Evolutionary conservation across 2,329 filamentous ascomycete genomes (phyloP), one percentile per base, ranked within the genome.

Genomic region (Metarhizium robertsii): DNA sequence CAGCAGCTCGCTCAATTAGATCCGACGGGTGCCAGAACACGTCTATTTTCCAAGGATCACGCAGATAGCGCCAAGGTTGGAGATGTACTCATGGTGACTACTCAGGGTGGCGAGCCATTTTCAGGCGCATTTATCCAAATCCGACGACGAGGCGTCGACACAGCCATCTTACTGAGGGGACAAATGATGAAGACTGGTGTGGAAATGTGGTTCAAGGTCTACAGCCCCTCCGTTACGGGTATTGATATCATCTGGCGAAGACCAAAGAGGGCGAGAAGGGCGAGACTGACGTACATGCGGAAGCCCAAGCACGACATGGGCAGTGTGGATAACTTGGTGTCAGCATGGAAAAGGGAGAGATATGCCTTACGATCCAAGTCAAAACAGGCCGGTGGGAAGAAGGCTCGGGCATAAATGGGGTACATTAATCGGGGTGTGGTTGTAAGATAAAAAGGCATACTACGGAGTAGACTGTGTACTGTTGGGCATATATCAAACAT

Each of bases 171-270:
- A 57, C 78, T 99, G 58, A 83, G 94, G 55, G 92, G 92, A 64
- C 85, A 95, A 68, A 75, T 99, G 64, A 92, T 90, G 62, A 83
- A 88, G 64, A 83, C 95, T 6, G 89, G 90, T 58, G 90, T 96
- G 58, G 94, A 99, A 80, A 94, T 96, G 90, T 96, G 90, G 86
- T 91, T 88, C 73, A 99, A 99, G 79, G 79, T 97, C 57, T 97
- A 94, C 77, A 89, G 84, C 67, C 92, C 92, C 58, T 87, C 89
- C 67, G 87, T 97, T 36, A 84, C 88, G 68, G 90, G 89, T 60
- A 90, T 99, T 66, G 92, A 99, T 74, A 87, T 99, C 64, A 88
- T 97, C 71, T 90, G 95, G 82, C 79, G 92, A 64, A 81, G 84
- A 60, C 80, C 83, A 67, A 94, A 91, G 86, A 83, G 90, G 70